A percentile compares a stretch with the other conserved stretches of the same genome.
phyloP scores from a whole-genome alignment of 768 basidiomycete species.

The Tulasnella calospora region DNA sequence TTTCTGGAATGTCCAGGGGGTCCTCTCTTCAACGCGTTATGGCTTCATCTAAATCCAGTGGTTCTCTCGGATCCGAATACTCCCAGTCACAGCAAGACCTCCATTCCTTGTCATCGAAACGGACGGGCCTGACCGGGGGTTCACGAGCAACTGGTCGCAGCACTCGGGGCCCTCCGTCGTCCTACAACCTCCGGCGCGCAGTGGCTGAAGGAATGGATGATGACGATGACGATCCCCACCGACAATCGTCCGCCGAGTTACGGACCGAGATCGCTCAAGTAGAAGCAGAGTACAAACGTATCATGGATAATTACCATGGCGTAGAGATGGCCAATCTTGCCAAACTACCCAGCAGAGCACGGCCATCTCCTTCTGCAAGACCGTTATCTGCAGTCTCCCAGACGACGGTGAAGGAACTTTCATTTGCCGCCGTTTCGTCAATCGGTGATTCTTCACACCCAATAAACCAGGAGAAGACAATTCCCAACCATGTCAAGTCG shows the following conservation, averaged over 20 bases:
- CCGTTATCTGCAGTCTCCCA: conserved; percentile 21
- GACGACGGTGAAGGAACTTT: conserved; percentile 17
- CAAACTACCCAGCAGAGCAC: conserved; percentile 12
- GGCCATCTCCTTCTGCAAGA: conserved; percentile 1
- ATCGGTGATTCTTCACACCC: neutral
- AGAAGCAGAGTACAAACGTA: conserved; percentile 27
- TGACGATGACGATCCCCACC: conserved; percentile 25
- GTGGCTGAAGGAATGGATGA: conserved; percentile 13
- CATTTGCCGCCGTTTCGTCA: neutral
- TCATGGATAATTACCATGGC: conserved; percentile 30
- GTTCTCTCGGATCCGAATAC: conserved; percentile 24
- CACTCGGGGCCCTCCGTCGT: conserved; percentile 27
- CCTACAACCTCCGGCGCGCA: conserved; percentile 27
- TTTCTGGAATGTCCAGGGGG: conserved; percentile 19
- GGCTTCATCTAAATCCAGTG: conserved; percentile 27
- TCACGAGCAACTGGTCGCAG: conserved; percentile 25
- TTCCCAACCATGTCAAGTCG: neutral
- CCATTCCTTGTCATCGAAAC: conserved; percentile 27
- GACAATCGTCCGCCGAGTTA: conserved; percentile 28
- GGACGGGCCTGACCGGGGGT: conserved; percentile 24
- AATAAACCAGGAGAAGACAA: neutral
- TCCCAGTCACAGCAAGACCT: conserved; percentile 26
- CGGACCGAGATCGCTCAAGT: conserved; percentile 28
- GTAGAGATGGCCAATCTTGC: conserved; percentile 26
- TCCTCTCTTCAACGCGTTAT: neutral